Base-by-base conservation (phyloP, 78 protist species). In the Chrysochromulina tobinii region DNA sequence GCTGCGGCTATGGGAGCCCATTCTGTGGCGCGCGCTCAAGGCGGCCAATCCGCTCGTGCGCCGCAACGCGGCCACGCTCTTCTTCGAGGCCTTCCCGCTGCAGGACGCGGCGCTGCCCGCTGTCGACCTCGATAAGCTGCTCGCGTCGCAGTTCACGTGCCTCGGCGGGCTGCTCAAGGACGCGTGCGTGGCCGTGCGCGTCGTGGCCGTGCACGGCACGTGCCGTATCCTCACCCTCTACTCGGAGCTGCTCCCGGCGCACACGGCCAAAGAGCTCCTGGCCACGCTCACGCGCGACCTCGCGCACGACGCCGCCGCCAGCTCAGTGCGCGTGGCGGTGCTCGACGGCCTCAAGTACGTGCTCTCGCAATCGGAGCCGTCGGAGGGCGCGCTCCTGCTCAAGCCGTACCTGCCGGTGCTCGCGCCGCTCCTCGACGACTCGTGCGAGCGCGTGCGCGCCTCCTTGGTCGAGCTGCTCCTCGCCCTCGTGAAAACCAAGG, bases 31-130 rank as follows among this genome's bases (percentile, higher is more conserved):
- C n/a, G 51, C 96, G 23, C 81, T 95, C 51, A 58, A 25, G 27
- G 96, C 81, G 18, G 91, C 95, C 21, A 94, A 95, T 55, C 54
- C 95, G 20, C n/a, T 4, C 25, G 96, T 95, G 20, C 89, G 97
- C 6, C 48, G 89, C 48, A 95, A 95, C 64, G 96, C 96, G 3
- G 88, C 95, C 3, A 38, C 61, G 25, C n/a, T 95, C 21, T 83
- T 95, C 58, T 17, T 94, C 27, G 96, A 93, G 3, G 92, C 93
- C 0, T 95, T 95, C 61, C 97, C 97, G 38, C 61, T 95, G 48
- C 89, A 81, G 18, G 95, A 94, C 27, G 50, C 88, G n/a, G 85
- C 88, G 4, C 55, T 61, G 21, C 48, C 87, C 5, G 15, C 8
- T 2, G 61, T n/a, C 23, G 97, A 89, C 9, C 38, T 59, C 25